Evolutionary conservation across 495 filamentous ascomycete genomes (phyloP).

Genomic region (Penicillium ochrochloron): DNA sequence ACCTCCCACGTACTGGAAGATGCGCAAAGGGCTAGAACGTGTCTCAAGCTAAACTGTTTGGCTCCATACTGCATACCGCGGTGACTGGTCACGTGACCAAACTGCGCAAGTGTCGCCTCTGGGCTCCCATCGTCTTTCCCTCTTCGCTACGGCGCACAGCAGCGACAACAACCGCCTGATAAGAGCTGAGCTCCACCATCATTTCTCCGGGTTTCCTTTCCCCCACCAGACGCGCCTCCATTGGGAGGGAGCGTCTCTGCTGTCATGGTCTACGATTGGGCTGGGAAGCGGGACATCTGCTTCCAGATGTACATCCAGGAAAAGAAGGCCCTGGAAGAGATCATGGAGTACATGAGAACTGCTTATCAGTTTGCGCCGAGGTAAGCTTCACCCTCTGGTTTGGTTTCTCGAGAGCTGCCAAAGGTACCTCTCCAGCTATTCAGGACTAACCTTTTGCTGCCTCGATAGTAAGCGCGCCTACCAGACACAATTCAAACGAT

Average conservation of each 20-base stretch:
- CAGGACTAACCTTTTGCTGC: background rate
- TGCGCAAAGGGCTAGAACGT: background rate
- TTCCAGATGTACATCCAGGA: constrained; percentile 76
- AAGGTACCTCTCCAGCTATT: background rate
- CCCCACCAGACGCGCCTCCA: constrained; percentile 39
- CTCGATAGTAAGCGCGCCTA: constrained; percentile 69
- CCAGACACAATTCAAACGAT: constrained; percentile 74
- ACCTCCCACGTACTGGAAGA: background rate
- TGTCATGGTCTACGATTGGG: constrained; percentile 77
- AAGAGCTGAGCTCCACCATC: constrained; percentile 30
- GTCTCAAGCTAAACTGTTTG: background rate
- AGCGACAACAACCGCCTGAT: constrained; percentile 47
- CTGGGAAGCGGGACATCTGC: constrained; percentile 68
- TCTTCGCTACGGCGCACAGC: constrained; percentile 44
- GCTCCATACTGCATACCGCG: background rate
- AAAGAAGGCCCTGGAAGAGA: constrained; percentile 68
- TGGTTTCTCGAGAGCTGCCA: background rate
- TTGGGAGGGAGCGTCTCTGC: constrained; percentile 31
- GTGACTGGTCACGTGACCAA: constrained; percentile 28
- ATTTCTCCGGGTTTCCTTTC: constrained; percentile 15
- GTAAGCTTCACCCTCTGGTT: constrained; percentile 41
- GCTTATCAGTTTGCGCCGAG: constrained; percentile 68
- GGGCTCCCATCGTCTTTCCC: constrained; percentile 22
- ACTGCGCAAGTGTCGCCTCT: constrained; percentile 33
- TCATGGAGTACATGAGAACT: constrained; percentile 65